Evolutionary conservation across 441 rosid genomes (phyloP).

Genomic region (Adansonia grandidieri): DNA sequence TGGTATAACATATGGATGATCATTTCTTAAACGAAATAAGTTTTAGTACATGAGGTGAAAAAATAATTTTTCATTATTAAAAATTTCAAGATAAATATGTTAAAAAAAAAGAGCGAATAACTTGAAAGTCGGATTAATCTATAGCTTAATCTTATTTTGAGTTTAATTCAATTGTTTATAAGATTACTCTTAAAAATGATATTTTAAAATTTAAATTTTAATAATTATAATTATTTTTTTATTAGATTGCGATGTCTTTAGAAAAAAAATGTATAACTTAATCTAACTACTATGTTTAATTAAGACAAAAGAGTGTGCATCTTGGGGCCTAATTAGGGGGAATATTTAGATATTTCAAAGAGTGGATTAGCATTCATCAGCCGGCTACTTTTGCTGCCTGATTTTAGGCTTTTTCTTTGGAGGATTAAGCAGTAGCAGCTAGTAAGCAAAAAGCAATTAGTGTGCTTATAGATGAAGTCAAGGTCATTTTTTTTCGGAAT

Average conservation of each 20-base stretch:
- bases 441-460: neutral
- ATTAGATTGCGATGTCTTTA: too few species aligned
- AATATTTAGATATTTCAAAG: neutral
- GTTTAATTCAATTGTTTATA: too few species aligned
- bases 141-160: too few species aligned
- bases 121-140: too few species aligned
- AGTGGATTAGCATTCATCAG: neutral
- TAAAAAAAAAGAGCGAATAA: neutral
- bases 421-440: constrained; percentile 20
- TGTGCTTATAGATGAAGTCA: constrained; percentile 1
- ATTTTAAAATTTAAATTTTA: too few species aligned
- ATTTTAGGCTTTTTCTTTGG: constrained; percentile 33
- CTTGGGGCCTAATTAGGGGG: neutral
- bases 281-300: neutral
- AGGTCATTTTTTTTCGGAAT: neutral
- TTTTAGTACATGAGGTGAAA: neutral
- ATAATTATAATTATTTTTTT: too few species aligned
- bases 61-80: neutral
- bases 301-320: neutral
- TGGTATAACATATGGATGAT: too few species aligned
- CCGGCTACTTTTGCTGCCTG: neutral
- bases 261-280: neutral
- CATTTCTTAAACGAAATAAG: neutral
- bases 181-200: too few species aligned
- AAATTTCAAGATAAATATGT: too few species aligned